Base-by-base conservation (phyloP, 2,329 filamentous ascomycete species). In the Pyrenophora tritici-repentis region DNA sequence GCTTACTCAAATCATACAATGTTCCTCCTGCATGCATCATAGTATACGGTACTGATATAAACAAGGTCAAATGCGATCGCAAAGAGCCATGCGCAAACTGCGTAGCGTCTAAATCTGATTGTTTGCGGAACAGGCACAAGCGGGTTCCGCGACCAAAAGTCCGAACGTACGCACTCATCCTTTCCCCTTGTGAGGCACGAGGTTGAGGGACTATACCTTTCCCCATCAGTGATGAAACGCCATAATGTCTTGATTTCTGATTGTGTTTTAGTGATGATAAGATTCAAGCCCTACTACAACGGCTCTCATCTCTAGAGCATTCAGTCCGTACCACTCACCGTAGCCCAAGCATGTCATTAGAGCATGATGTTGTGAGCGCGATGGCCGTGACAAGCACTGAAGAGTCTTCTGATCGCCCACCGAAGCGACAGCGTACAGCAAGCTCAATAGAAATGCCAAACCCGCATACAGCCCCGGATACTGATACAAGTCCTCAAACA, bases 51-150 rank as follows among this genome's bases (percentile, higher is more conserved):
- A 40, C 37, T 46, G 42, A 47, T 50, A 45, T 18, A 47, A 14
- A 37, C 2, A 16, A 71, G 68, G 66, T 72, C 22, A 72, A 70
- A 54, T 72, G 70, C 36, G 63, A 72, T 48, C 66, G 70, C 18
- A 61, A 70, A 38, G 66, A 70, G 14, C 70, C 70, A 29, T 72
- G 70, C 38, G 55, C 56, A 29, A 71, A 67, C 34, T 72, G 70
- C 37, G 37, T 60, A 39, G 47, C 42, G 24, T 56, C 63, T 7
- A 66, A 66, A 43, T 52, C 53, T 6, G 55, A 67, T 9, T 72
- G 68, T 42, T 58, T 71, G n/a, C 66, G 70, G 13, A 68, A 66
- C 24, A 62, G 67, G 22, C 61, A 67, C 42, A 69, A 68, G 40
- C 60, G 62, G 14, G 44, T 56, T 42, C 58, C 62, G 26, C 61